phyloP scores from a whole-genome alignment of 2,329 filamentous ascomycete species.

The Colletotrichum liaoningense region DNA sequence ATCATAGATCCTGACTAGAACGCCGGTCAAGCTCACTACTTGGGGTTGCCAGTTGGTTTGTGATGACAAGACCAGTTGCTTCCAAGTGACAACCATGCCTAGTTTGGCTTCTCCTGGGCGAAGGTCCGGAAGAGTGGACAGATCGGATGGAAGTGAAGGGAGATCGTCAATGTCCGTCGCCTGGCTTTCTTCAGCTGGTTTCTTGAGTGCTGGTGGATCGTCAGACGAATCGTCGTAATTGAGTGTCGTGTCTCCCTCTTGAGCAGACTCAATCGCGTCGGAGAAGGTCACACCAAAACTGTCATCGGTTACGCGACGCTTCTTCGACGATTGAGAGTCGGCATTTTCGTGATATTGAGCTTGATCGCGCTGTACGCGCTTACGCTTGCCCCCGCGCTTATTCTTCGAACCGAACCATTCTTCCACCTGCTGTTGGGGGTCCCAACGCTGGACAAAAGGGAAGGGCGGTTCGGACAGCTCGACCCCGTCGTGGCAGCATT shows the following conservation, averaged over 20 bases:
- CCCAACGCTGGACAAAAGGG: conserved; percentile 91
- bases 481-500: conserved; percentile 80
- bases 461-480: conserved; percentile 83
- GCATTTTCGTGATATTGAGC: conserved; percentile 52
- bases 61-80: conserved; percentile 70
- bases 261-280: conserved; percentile 10
- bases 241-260: conserved; percentile 47
- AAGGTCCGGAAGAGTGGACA: conserved; percentile 64
- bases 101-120: conserved; percentile 57
- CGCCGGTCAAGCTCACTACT: conserved; percentile 72
- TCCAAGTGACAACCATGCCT: conserved; percentile 78
- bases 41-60: conserved; percentile 75
- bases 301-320: conserved; percentile 18
- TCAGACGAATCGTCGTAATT: conserved; percentile 51
- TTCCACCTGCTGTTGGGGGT: conserved; percentile 73
- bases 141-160: conserved; percentile 69
- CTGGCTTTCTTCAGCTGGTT: conserved; percentile 52
- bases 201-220: conserved; percentile 40
- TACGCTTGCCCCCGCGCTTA: conserved; percentile 58
- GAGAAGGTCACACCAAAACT: conserved; percentile 18
- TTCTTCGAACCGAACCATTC: conserved; percentile 47
- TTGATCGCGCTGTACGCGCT: conserved; percentile 58
- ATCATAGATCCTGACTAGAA: conserved; percentile 68
- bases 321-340: conserved; percentile 31
- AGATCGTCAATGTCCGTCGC: conserved; percentile 69